Base-by-base conservation (phyloP, 1,284 basidiomycete species). In the Irpex sp. region DNA sequence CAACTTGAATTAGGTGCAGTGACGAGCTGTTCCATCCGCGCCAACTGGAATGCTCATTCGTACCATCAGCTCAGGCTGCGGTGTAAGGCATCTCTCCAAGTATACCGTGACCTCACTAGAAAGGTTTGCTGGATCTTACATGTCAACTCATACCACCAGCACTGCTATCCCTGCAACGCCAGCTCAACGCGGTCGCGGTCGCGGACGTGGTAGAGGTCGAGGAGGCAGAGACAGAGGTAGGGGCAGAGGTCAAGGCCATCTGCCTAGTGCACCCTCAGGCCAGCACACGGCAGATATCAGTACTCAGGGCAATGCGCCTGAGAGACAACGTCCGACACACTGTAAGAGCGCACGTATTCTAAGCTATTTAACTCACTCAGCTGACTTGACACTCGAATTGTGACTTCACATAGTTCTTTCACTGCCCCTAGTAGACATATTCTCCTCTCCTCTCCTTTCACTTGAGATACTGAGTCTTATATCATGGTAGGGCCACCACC, bases 401-500 rank as follows among this genome's bases (percentile, higher is more conserved):
- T 48, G 34, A 31, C 38, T 13, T 56, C 44, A 17, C 8, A 58
- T 54, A 74, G 72, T 74, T 64, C 49, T 73, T 17, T 63, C 71
- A 2, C 62, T 74, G 11, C 72, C 72, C 0, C 55, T 70, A 17
- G 69, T 70, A 31, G 11, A 62, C 11, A 51, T 47, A 11, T 47
- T 59, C 11, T 21, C n/a, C 17, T 31, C 11, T 31, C 26, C 31
- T 48, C n/a, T 52, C 21, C 15, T 57, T n/a, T n/a, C 5, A 15
- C 26, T n/a, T 36, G 15, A 26, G n/a, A 19, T 21, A 49, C 52
- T 57, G 17, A 40, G 44, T 31, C 58, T 31, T 57, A n/a, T 19
- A 15, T 36, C 8, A 9, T 34, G 34, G n/a, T 64, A 88, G 85
- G 85, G 87, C 31, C 84, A 83, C 63, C 82, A 87, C 66, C 63